A percentile compares a stretch with the other conserved stretches of the same genome.
phyloP scores from a whole-genome alignment of 2,329 filamentous ascomycete species.

The Knufia fluminis region DNA sequence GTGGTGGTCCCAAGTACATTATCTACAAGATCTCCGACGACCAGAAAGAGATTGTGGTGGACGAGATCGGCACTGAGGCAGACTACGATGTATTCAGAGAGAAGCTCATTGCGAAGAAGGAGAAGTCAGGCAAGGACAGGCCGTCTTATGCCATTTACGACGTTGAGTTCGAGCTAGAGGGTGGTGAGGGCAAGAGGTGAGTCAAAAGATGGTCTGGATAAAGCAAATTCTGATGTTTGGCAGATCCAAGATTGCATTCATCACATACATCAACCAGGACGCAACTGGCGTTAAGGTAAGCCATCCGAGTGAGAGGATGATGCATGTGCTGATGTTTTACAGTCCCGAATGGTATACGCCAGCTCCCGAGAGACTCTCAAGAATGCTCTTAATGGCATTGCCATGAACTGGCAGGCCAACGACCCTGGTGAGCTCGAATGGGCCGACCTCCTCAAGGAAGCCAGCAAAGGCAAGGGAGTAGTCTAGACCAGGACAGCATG shows the following conservation, averaged over 20 bases:
- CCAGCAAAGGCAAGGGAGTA: conserved; percentile 25
- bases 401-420: conserved; percentile 28
- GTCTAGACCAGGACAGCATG: conserved; percentile 10
- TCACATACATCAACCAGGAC: conserved; percentile 29
- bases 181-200: conserved; percentile 35
- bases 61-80: conserved; percentile 34
- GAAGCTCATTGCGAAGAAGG: conserved; percentile 35
- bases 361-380: conserved; percentile 41
- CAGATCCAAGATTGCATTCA: conserved; percentile 45
- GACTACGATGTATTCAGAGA: conserved; percentile 42
- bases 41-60: conserved; percentile 42
- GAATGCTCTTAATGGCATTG: conserved; percentile 37
- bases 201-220: neutral
- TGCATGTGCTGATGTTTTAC: conserved; percentile 15
- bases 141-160: conserved; percentile 44
- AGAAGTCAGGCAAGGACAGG: conserved; percentile 34
- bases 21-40: conserved; percentile 45
- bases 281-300: conserved; percentile 23
- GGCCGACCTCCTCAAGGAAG: conserved; percentile 26
- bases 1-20: conserved; percentile 39
- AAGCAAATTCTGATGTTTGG: conserved; percentile 1
- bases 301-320: neutral
- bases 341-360: conserved; percentile 44
- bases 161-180: conserved; percentile 40
- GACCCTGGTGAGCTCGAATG: conserved; percentile 28